A percentile compares a stretch with the other conserved stretches of the same genome.
Evolutionary conservation across 2,329 filamentous ascomycete species (phyloP).

Genomic region (Diaporthe longicolla): DNA sequence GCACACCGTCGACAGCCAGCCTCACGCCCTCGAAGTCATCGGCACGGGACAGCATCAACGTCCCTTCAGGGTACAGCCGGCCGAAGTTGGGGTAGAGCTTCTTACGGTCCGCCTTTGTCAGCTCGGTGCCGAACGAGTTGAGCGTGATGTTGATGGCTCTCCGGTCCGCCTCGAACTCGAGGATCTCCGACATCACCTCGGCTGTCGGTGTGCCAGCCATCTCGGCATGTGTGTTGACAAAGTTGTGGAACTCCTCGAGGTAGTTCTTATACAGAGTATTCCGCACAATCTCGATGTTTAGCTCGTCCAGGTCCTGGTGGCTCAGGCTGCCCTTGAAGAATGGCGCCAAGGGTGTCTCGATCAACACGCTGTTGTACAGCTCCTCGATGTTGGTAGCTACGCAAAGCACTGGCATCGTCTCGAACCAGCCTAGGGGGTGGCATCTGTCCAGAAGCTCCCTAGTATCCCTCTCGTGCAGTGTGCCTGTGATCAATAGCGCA

Average conservation of each 20-base stretch:
- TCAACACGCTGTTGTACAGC: slow-evolving; percentile 96
- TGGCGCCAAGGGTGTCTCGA: slow-evolving; percentile 94
- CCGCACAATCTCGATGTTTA: slow-evolving; percentile 99
- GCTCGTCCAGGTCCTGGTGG: slow-evolving; percentile 96
- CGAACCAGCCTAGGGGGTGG: slow-evolving; percentile 98
- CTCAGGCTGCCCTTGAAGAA: slow-evolving; percentile 98
- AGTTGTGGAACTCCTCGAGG: slow-evolving; percentile 95
- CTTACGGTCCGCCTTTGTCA: slow-evolving; percentile 92
- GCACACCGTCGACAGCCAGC: slow-evolving; percentile 91
- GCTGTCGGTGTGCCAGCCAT: slow-evolving; percentile 90
- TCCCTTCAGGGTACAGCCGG: slow-evolving; percentile 92
- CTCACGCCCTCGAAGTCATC: slow-evolving; percentile 96
- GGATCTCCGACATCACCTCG: slow-evolving; percentile 94
- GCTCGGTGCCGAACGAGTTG: slow-evolving; percentile 97
- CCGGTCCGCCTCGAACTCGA: slow-evolving; percentile 97
- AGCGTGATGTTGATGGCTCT: slow-evolving; percentile 99
- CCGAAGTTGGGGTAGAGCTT: slow-evolving; percentile 97
- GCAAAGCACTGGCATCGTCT: slow-evolving; percentile 98
- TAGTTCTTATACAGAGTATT: slow-evolving; percentile 99
- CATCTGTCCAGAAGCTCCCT: slow-evolving; percentile 95
- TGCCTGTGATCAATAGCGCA: slow-evolving; percentile 96
- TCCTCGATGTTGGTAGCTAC: slow-evolving; percentile 99
- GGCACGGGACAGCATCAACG: slow-evolving; percentile 92
- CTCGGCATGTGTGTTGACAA: slow-evolving; percentile 90
- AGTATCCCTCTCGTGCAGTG: slow-evolving; percentile 96